These are phyloP conservation scores for Venturia pyrina DNA, from an alignment of 2,329 filamentous ascomycete genomes.

Conservation along the genomic window DNA sequence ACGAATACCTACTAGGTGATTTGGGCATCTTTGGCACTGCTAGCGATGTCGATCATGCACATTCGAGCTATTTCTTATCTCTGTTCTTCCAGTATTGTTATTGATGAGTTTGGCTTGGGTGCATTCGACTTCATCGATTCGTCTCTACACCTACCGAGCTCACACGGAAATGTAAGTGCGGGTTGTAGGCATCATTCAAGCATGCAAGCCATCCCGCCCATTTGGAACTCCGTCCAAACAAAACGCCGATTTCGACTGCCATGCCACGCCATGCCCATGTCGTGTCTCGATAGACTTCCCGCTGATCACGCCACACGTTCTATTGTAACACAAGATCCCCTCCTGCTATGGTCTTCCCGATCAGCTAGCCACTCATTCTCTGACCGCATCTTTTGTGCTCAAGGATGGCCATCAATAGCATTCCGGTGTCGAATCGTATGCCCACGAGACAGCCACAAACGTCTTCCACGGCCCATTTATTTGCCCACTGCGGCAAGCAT, in stretches of 20 bases:
- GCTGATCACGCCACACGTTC: background rate
- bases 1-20: too few species aligned
- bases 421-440: background rate
- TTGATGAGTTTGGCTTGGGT: background rate
- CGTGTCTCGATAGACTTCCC: background rate
- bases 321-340: background rate
- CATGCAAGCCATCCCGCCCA: background rate
- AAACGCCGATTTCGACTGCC: background rate
- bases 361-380: background rate
- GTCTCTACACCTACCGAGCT: background rate
- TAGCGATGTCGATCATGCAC: too few species aligned
- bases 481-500: conserved; percentile 52
- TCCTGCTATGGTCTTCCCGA: background rate
- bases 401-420: background rate
- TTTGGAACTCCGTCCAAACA: background rate
- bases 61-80: too few species aligned
- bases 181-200: background rate
- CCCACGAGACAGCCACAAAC: background rate
- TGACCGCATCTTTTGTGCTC: background rate
- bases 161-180: background rate
- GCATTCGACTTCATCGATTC: background rate
- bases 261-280: background rate
- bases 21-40: too few species aligned
- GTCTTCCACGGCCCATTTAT: conserved; percentile 16
- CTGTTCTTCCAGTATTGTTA: too few species aligned